Percentiles rank a stretch among this genome's conserved stretches.
Evolutionary conservation across 768 basidiomycete species (phyloP).

Genomic region (Suillus decipiens): DNA sequence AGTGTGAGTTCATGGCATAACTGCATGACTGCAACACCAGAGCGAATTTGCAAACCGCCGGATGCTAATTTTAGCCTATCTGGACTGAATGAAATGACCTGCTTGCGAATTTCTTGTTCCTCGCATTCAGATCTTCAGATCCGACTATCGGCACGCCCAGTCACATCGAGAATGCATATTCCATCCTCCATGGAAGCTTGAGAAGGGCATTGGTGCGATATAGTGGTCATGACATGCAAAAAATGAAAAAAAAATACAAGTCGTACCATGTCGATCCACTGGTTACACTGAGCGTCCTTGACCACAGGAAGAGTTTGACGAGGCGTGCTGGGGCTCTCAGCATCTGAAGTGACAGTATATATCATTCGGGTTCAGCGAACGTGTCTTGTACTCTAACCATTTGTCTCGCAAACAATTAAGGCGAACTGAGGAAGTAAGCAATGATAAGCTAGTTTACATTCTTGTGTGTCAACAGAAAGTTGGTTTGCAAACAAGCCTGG

Average conservation of each 20-base stretch:
- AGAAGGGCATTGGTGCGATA: not conserved
- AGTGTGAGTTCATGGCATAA: no score
- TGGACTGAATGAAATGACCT: no score
- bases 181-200: not conserved
- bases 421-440: constrained; percentile 5
- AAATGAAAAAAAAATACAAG: not conserved
- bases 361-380: not conserved
- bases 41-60: no score
- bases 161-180: not conserved
- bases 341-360: no score
- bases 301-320: not conserved
- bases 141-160: no score
- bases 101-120: no score
- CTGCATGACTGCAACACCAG: no score
- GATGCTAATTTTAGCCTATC: no score
- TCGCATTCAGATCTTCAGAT: no score
- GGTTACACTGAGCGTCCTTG: not conserved
- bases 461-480: not conserved
- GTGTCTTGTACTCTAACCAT: not conserved
- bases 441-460: not conserved
- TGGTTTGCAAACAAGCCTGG: not conserved
- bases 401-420: not conserved
- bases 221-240: not conserved
- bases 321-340: not conserved
- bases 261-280: not conserved